Evolutionary conservation across 1,284 basidiomycete genomes (phyloP).

Genomic region (Neonothopanus nambi): DNA sequence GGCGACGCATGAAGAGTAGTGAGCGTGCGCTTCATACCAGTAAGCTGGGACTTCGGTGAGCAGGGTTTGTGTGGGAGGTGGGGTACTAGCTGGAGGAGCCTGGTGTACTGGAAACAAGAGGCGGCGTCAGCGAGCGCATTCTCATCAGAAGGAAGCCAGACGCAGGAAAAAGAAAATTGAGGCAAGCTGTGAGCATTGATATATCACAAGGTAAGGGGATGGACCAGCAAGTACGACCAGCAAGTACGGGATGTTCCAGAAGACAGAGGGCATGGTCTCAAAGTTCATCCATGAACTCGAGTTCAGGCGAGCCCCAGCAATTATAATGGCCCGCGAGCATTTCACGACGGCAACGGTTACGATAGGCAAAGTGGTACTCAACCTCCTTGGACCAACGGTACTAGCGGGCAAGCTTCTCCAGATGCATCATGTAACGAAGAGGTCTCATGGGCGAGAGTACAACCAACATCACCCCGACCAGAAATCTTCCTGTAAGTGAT

Average conservation of each 20-base stretch:
- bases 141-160: conserved; percentile 2
- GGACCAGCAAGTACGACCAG: background rate
- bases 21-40: conserved; percentile 27
- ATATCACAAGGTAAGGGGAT: background rate
- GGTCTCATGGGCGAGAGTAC: background rate
- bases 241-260: background rate
- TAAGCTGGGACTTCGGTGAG: conserved; percentile 24
- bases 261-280: background rate
- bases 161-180: conserved; percentile 6
- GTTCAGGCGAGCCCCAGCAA: background rate
- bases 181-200: conserved; percentile 2
- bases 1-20: conserved; percentile 22
- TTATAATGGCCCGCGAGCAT: conserved; percentile 1
- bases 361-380: conserved; percentile 3
- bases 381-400: conserved; percentile 2
- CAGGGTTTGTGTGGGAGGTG: conserved; percentile 23
- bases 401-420: background rate
- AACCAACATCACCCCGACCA: background rate
- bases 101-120: conserved; percentile 30
- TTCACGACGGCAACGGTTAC: background rate
- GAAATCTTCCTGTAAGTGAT: background rate
- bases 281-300: background rate
- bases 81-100: conserved; percentile 28
- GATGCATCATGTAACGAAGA: conserved; percentile 1
- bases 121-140: conserved; percentile 24